phyloP scores from a whole-genome alignment of 169 alveolate genomes.

The Eimeria praecox region DNA sequence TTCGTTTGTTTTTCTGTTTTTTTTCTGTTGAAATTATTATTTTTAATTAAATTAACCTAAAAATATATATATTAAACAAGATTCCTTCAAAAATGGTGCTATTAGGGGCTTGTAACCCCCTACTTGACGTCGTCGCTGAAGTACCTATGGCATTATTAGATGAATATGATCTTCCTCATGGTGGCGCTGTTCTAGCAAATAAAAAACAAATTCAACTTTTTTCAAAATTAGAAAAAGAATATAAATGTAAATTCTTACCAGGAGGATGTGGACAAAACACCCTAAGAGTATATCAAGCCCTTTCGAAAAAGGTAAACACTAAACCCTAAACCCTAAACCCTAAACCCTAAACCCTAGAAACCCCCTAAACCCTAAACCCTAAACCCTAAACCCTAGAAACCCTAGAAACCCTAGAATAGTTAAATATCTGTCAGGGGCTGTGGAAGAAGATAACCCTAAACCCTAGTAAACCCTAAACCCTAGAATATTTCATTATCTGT shows the following conservation, averaged over 20 bases:
- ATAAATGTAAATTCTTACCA: slow-evolving; percentile 81
- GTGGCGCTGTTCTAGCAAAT: slow-evolving; percentile 88
- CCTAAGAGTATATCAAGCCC: slow-evolving; percentile 89
- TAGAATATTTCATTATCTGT: no score
- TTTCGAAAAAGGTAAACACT: slow-evolving; percentile 81
- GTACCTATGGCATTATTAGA: slow-evolving; percentile 77
- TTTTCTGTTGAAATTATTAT: no score
- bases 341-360: no score
- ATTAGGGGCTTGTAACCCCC: slow-evolving; percentile 91
- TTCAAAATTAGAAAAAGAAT: slow-evolving; percentile 71
- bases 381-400: no score
- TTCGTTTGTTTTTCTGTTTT: no score
- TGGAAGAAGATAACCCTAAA: no score
- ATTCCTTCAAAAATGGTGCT: slow-evolving; percentile 31
- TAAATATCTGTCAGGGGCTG: no score
- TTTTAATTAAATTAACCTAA: no score
- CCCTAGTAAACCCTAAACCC: no score
- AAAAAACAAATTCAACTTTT: slow-evolving; percentile 89
- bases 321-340: not conserved
- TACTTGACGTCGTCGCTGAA: slow-evolving; percentile 89
- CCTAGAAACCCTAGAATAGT: no score
- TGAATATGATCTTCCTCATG: slow-evolving; percentile 85
- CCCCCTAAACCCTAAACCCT: no score
- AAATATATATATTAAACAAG: no score
- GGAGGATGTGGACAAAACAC: slow-evolving; percentile 94